A percentile compares a stretch with the other conserved stretches of the same genome.
phyloP scores from a whole-genome alignment of 805 yeast genomes.

The Jamesozyma rosinii region DNA sequence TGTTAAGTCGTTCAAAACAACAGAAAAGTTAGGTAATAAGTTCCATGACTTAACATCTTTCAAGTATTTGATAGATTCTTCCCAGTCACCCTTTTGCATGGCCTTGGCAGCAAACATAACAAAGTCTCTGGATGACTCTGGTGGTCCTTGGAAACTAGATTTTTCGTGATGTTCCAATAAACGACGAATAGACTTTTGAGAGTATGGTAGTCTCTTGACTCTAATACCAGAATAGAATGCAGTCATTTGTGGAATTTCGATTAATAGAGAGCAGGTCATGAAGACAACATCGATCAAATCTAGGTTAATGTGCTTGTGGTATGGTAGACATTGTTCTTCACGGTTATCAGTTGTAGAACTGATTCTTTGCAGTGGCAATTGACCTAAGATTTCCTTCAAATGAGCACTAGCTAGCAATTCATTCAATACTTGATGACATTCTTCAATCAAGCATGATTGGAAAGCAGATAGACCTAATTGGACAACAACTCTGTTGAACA shows the following conservation, averaged over 20 bases:
- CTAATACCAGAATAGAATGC: conserved; percentile 51
- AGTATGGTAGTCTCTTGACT: conserved; percentile 47
- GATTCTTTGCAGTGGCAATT: conserved; percentile 67
- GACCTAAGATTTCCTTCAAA: conserved; percentile 88
- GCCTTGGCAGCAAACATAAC: conserved; percentile 87
- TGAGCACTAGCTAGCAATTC: conserved; percentile 82
- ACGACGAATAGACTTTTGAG: conserved; percentile 80
- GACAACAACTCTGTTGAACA: conserved; percentile 89
- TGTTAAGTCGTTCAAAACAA: conserved; percentile 60
- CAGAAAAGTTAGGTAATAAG: conserved; percentile 59
- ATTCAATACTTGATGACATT: conserved; percentile 75
- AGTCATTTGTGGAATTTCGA: conserved; percentile 88
- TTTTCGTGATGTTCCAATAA: conserved; percentile 87
- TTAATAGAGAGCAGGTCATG: conserved; percentile 78
- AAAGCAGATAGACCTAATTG: conserved; percentile 95
- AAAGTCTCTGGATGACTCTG: conserved; percentile 90
- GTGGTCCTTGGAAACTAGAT: conserved; percentile 94
- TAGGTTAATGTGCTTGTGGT: conserved; percentile 95
- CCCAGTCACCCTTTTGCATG: conserved; percentile 86
- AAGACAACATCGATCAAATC: conserved; percentile 91
- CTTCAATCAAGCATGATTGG: conserved; percentile 76
- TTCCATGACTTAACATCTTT: conserved; percentile 63
- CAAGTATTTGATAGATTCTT: conserved; percentile 59
- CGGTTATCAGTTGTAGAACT: conserved; percentile 23
- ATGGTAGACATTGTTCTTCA: conserved; percentile 76